Evolutionary conservation across 2,329 filamentous ascomycete genomes (phyloP).

Genomic region (Thelonectria discophora): DNA sequence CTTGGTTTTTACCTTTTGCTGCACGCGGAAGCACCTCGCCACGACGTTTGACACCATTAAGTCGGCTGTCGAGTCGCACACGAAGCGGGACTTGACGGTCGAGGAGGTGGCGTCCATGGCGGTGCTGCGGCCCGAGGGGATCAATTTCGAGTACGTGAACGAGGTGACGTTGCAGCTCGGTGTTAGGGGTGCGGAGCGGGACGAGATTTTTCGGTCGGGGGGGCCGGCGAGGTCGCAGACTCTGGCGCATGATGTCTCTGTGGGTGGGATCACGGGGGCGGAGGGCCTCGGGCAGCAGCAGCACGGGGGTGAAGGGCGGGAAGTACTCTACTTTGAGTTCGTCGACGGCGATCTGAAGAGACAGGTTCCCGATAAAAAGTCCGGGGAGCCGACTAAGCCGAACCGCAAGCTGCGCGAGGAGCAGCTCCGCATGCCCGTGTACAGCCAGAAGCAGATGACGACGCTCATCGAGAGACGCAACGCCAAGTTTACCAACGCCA

Average conservation of each 20-base stretch:
- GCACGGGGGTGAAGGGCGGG: constrained; percentile 54
- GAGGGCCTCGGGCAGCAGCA: constrained; percentile 52
- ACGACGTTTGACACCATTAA: constrained; percentile 93
- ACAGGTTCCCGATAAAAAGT: constrained; percentile 76
- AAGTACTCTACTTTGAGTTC: constrained; percentile 91
- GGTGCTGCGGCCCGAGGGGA: constrained; percentile 76
- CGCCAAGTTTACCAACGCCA: constrained; percentile 78
- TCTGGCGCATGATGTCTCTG: constrained; percentile 63
- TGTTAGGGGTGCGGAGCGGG: constrained; percentile 71
- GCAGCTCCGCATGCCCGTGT: constrained; percentile 89
- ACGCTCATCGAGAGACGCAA: constrained; percentile 90
- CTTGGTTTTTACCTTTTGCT: constrained; percentile 93
- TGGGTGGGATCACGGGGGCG: constrained; percentile 63
- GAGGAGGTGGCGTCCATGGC: constrained; percentile 87
- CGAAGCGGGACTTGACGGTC: constrained; percentile 72
- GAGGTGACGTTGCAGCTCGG: constrained; percentile 85
- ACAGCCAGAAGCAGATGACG: constrained; percentile 91
- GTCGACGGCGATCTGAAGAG: constrained; percentile 89
- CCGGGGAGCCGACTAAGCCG: constrained; percentile 75
- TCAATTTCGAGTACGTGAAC: constrained; percentile 88
- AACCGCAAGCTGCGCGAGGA: constrained; percentile 77
- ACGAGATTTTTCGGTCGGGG: constrained; percentile 67
- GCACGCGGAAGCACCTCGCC: constrained; percentile 87
- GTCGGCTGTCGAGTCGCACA: constrained; percentile 84
- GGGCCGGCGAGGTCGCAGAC: constrained; percentile 59